A percentile compares a stretch with the other conserved stretches of the same genome.
phyloP scores from a whole-genome alignment of 768 basidiomycete species.

The Amanita rubescens region DNA sequence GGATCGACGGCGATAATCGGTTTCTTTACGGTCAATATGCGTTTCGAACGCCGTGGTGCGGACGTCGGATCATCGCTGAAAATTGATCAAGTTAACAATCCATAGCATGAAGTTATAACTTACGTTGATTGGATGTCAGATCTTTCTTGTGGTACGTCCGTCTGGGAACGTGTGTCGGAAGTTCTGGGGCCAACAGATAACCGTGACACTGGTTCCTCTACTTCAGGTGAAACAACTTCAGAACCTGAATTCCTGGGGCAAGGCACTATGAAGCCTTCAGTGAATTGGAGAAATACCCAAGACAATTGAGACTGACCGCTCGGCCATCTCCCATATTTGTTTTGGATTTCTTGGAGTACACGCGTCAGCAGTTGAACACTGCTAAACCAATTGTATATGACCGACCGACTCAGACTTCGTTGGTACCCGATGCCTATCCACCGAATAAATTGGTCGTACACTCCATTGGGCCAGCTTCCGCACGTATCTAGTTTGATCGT shows the following conservation, averaged over 20 bases:
- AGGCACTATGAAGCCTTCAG: not conserved
- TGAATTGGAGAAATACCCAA: not conserved
- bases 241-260: not conserved
- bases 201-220: not conserved
- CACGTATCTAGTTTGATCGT: conserved; percentile 1
- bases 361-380: not conserved
- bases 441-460: not conserved
- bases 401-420: not conserved
- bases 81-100: not conserved
- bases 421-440: not conserved
- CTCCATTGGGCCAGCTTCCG: not conserved
- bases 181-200: not conserved
- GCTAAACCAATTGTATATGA: not conserved
- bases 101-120: not conserved
- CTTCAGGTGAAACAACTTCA: not conserved
- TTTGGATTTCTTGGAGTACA: not conserved
- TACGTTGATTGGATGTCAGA: not conserved
- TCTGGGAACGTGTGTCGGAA: not conserved
- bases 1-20: conserved; percentile 29
- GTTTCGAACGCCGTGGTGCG: conserved; percentile 26
- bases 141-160: not conserved
- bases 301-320: not conserved
- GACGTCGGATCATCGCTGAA: not conserved
- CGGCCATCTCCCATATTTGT: conserved; percentile 3
- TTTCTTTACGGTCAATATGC: conserved; percentile 18